These are phyloP conservation scores for Micromonas commoda DNA, from an alignment of 139 green algal species.

Conservation along the genomic window DNA sequence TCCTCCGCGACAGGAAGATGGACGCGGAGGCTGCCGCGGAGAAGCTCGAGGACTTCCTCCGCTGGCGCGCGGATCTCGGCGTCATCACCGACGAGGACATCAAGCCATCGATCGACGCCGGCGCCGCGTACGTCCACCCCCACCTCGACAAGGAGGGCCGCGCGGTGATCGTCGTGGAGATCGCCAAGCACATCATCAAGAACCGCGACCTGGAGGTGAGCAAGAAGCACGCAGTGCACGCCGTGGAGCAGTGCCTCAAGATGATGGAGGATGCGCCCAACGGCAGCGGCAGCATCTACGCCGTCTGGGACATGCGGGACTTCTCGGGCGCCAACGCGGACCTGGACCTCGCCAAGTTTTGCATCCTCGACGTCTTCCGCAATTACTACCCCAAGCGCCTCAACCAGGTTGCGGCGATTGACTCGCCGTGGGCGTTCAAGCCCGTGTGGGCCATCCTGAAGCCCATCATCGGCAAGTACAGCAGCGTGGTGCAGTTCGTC, in stretches of 20 bases:
- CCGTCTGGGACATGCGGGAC: constrained; percentile 81
- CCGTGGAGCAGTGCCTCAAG: constrained; percentile 60
- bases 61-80: background rate
- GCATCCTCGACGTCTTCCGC: constrained; percentile 91
- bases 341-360: constrained; percentile 75
- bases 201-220: constrained; percentile 22
- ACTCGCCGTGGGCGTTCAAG: constrained; percentile 87
- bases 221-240: constrained; percentile 23
- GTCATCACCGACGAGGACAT: constrained; percentile 29
- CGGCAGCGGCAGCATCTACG: background rate
- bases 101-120: constrained; percentile 55
- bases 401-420: constrained; percentile 84
- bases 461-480: constrained; percentile 55
- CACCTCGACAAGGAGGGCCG: constrained; percentile 61
- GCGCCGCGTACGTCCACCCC: constrained; percentile 78
- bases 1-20: constrained; percentile 38
- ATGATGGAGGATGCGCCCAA: background rate
- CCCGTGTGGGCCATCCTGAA: constrained; percentile 80
- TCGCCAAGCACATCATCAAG: constrained; percentile 42
- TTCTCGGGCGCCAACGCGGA: constrained; percentile 79
- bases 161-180: constrained; percentile 73
- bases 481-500: constrained; percentile 64
- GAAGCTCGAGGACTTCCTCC: constrained; percentile 32
- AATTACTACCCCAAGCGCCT: constrained; percentile 86
- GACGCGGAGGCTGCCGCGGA: constrained; percentile 27